phyloP scores from a whole-genome alignment of 2,329 filamentous ascomycete genomes.

The Coleophoma eucalyptorum region DNA sequence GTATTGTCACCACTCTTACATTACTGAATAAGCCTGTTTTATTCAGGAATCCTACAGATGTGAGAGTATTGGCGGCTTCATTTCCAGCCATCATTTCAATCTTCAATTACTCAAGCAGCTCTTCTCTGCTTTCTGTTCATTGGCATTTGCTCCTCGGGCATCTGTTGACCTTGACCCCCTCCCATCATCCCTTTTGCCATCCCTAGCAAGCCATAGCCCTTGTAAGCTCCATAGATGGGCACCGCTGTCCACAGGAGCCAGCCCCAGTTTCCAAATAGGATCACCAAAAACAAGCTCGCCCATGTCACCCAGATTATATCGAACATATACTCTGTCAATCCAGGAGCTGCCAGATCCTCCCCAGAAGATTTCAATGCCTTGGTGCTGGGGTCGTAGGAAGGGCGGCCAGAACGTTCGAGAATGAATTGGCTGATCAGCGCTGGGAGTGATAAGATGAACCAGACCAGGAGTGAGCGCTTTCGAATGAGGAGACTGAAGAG shows the following conservation, averaged over 20 bases:
- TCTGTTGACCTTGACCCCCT: constrained; percentile 19
- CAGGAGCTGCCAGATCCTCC: constrained; percentile 82
- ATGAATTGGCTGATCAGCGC: constrained; percentile 78
- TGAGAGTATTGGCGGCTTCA: too few relatives aligned
- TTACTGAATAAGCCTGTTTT: too few relatives aligned
- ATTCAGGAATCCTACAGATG: too few relatives aligned
- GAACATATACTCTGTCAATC: constrained; percentile 97
- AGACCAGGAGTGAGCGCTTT: constrained; percentile 62
- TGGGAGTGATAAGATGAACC: constrained; percentile 69
- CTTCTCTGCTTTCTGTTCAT: constrained; percentile 28
- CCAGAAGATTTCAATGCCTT: constrained; percentile 63
- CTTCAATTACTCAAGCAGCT: constrained; percentile 13
- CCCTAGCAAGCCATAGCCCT: constrained; percentile 26
- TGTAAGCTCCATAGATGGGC: constrained; percentile 26
- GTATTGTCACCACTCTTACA: too few relatives aligned
- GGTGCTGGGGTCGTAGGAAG: constrained; percentile 57
- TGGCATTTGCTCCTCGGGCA: constrained; percentile 20
- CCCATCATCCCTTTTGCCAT: constrained; percentile 30
- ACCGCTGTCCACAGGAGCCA: constrained; percentile 56
- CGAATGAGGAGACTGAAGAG: constrained; percentile 61
- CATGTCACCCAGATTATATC: constrained; percentile 95
- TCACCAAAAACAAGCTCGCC: constrained; percentile 67
- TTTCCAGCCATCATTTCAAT: too few relatives aligned
- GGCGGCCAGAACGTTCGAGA: constrained; percentile 80
- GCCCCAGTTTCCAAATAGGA: constrained; percentile 76